These are phyloP conservation scores for Datisca glomerata DNA, from an alignment of 306 rosid species.

Conservation along the genomic window DNA sequence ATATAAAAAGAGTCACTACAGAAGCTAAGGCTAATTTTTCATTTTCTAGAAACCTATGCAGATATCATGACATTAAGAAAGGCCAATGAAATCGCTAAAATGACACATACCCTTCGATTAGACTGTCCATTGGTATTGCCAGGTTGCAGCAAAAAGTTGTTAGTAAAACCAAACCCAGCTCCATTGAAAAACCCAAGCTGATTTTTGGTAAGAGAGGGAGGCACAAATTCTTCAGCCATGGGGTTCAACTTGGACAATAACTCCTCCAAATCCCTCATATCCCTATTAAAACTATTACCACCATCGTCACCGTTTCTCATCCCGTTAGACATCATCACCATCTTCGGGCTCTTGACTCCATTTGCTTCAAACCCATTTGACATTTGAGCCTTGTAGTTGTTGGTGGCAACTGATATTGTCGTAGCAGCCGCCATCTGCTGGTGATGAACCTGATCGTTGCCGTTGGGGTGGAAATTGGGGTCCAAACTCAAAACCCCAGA, in stretches of 20 bases:
- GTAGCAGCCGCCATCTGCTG: slow-evolving; percentile 20
- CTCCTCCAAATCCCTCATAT: slow-evolving; percentile 96
- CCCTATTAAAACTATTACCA: slow-evolving; percentile 48
- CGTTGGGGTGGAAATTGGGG: slow-evolving; percentile 24
- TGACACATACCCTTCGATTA: slow-evolving; percentile 17
- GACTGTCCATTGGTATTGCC: slow-evolving; percentile 5
- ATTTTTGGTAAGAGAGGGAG: slow-evolving; percentile 52
- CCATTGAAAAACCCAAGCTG: slow-evolving; percentile 30
- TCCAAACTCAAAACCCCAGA: slow-evolving; percentile 21
- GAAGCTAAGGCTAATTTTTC: background rate
- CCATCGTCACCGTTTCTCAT: slow-evolving; percentile 29
- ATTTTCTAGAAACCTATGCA: background rate
- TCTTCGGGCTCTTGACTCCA: slow-evolving; percentile 41
- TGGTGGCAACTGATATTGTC: slow-evolving; percentile 22
- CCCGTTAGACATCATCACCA: slow-evolving; percentile 31
- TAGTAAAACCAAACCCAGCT: slow-evolving; percentile 13
- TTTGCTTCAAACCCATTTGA: slow-evolving; percentile 42
- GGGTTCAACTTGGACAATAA: slow-evolving; percentile 86
- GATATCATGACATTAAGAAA: background rate
- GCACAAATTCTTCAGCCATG: slow-evolving; percentile 97
- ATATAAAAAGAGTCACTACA: background rate
- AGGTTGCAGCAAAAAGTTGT: slow-evolving; percentile 14
- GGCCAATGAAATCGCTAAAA: background rate
- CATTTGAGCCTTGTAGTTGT: slow-evolving; percentile 45
- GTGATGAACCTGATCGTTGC: slow-evolving; percentile 34